Percentiles rank a stretch among this genome's conserved stretches.
phyloP scores from a whole-genome alignment of 208 protist genomes.

The Leishmania mexicana region DNA sequence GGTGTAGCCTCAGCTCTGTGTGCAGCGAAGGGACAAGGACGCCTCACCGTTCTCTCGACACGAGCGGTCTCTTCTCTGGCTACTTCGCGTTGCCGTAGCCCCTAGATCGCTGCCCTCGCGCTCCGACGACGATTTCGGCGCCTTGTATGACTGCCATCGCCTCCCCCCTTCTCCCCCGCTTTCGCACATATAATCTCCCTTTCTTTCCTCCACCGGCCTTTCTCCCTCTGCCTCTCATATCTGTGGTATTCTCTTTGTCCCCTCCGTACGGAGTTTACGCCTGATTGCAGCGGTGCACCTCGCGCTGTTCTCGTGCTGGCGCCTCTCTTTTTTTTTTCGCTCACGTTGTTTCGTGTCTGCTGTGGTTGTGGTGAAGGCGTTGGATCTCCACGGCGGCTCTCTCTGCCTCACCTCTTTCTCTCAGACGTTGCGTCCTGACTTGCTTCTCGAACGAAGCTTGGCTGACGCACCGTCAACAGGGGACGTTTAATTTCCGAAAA shows the following conservation, averaged over 20 bases:
- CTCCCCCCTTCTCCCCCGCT: neutral
- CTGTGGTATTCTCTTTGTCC: neutral
- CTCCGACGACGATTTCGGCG: neutral
- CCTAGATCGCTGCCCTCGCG: neutral
- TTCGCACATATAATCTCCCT: neutral
- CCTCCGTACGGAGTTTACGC: neutral
- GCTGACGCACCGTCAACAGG: neutral
- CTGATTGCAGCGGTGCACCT: neutral
- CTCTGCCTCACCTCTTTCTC: neutral
- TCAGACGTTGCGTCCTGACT: neutral
- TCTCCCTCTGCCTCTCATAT: neutral
- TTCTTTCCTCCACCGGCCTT: neutral
- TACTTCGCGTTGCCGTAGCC: neutral
- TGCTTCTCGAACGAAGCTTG: neutral
- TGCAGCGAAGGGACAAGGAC: neutral
- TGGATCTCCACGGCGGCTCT: no score
- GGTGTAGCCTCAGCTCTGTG: neutral
- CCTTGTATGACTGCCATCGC: neutral
- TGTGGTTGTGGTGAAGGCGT: neutral
- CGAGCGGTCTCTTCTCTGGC: neutral
- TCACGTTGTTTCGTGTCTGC: neutral
- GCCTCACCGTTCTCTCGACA: neutral
- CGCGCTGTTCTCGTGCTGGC: neutral
- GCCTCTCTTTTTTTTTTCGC: neutral
- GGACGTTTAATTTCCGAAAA: neutral